A percentile compares a stretch with the other conserved stretches of the same genome.
Evolutionary conservation across 2,329 filamentous ascomycete species (phyloP).

Genomic region (Diaporthe caulivora): DNA sequence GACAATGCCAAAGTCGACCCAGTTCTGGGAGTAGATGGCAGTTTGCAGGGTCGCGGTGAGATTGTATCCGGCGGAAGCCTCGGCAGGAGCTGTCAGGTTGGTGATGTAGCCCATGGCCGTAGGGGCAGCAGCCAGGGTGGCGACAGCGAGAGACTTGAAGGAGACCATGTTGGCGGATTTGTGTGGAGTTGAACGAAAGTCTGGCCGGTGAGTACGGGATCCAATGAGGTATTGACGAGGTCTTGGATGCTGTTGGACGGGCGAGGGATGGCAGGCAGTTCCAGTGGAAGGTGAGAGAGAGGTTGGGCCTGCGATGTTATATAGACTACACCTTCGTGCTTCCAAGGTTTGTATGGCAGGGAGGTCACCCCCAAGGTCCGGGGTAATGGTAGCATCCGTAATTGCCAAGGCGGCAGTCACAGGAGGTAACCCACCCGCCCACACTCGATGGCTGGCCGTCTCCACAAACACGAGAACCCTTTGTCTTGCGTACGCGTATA

Average conservation of each 20-base stretch:
- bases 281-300: not conserved
- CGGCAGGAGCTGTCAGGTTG: slow-evolving; percentile 43
- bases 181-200: not conserved
- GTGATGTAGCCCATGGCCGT: slow-evolving; percentile 45
- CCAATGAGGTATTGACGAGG: not conserved
- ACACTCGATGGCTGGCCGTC: not conserved
- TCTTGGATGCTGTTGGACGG: slow-evolving; percentile 9
- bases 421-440: not conserved
- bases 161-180: slow-evolving; percentile 35
- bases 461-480: slow-evolving; percentile 13
- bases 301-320: not conserved
- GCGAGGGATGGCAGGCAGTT: not conserved
- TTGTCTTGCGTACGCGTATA: too few relatives aligned
- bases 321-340: not conserved
- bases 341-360: too few relatives aligned
- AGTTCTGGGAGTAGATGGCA: slow-evolving; percentile 51
- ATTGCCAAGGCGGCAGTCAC: slow-evolving; percentile 27
- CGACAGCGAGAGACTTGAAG: slow-evolving; percentile 40
- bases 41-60: slow-evolving; percentile 46
- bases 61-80: slow-evolving; percentile 44
- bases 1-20: slow-evolving; percentile 49
- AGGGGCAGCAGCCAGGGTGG: slow-evolving; percentile 43
- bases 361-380: not conserved
- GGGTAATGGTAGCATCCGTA: slow-evolving; percentile 8
- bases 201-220: slow-evolving; percentile 4